Percentiles rank a stretch among this genome's conserved stretches.
Evolutionary conservation across 78 protist genomes (phyloP).

Genomic region (Dictyostelium intermedium): DNA sequence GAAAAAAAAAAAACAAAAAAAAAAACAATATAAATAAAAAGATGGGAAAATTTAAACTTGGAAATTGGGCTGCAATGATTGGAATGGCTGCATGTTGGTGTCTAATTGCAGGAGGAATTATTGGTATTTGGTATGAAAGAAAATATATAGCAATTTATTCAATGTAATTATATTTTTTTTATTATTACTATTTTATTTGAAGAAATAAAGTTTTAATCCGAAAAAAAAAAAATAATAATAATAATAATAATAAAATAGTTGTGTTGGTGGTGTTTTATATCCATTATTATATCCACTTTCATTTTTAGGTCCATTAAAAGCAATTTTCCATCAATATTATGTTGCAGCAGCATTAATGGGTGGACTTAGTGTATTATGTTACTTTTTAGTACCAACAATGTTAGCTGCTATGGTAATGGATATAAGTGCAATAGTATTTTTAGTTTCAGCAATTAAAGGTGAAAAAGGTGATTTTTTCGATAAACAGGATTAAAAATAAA

Average conservation of each 20-base stretch:
- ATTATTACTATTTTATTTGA: neutral
- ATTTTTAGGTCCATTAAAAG: slow-evolving; percentile 53
- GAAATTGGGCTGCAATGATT: slow-evolving; percentile 77
- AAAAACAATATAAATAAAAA: neutral
- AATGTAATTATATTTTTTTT: slow-evolving; percentile 8
- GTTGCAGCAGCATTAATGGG: slow-evolving; percentile 6
- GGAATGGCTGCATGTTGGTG: slow-evolving; percentile 45
- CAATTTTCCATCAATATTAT: slow-evolving; percentile 63
- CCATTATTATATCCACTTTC: slow-evolving; percentile 52
- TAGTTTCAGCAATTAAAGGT: slow-evolving; percentile 37
- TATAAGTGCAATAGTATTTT: slow-evolving; percentile 19
- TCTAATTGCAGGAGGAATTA: slow-evolving; percentile 62
- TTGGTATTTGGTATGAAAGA: slow-evolving; percentile 43
- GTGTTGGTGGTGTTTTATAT: slow-evolving; percentile 53
- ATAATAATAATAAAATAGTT: neutral
- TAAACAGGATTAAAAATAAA: neutral
- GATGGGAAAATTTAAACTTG: slow-evolving; percentile 57
- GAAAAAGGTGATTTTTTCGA: slow-evolving; percentile 70
- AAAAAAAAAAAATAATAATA: neutral
- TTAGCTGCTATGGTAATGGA: slow-evolving; percentile 31
- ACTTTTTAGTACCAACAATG: slow-evolving; percentile 64
- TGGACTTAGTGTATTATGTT: slow-evolving; percentile 1
- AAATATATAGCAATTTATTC: slow-evolving; percentile 32
- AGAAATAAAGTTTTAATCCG: neutral
- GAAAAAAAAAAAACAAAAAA: neutral